Evolutionary conservation across 2,329 filamentous ascomycete genomes (phyloP).

Genomic region (Colletotrichum sp.): DNA sequence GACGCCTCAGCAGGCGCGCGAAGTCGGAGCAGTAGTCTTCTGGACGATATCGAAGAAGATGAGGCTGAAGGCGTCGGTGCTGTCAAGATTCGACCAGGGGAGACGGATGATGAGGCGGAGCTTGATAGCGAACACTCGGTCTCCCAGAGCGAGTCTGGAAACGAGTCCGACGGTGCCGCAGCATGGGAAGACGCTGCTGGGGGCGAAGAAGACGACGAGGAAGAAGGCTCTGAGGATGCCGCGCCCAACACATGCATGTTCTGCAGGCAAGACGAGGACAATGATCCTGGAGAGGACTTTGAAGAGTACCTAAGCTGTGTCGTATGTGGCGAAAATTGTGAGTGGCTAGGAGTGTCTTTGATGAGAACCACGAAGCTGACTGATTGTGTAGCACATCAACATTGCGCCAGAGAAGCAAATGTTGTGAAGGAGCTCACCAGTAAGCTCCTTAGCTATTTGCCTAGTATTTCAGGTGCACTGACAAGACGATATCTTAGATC

Average conservation of each 20-base stretch:
- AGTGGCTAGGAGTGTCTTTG: slow-evolving; percentile 40
- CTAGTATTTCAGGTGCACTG: neutral
- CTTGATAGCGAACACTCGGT: slow-evolving; percentile 48
- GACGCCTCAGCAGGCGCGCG: slow-evolving; percentile 8
- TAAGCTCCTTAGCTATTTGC: slow-evolving; percentile 45
- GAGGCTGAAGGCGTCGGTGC: slow-evolving; percentile 62
- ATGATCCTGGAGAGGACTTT: slow-evolving; percentile 82
- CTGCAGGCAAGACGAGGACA: slow-evolving; percentile 82
- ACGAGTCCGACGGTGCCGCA: slow-evolving; percentile 61
- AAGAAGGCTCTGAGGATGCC: slow-evolving; percentile 61
- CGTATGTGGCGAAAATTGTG: slow-evolving; percentile 83
- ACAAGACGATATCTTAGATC: slow-evolving; percentile 32
- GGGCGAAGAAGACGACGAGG: slow-evolving; percentile 61
- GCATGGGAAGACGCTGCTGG: slow-evolving; percentile 62
- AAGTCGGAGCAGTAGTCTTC: slow-evolving; percentile 9
- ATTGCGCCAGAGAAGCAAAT: slow-evolving; percentile 80
- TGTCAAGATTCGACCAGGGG: slow-evolving; percentile 60
- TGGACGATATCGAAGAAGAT: slow-evolving; percentile 27
- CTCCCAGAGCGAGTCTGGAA: slow-evolving; percentile 54
- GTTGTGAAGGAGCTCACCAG: slow-evolving; percentile 49
- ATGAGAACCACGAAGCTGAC: slow-evolving; percentile 37
- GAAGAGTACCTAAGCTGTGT: slow-evolving; percentile 80
- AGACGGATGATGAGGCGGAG: slow-evolving; percentile 50
- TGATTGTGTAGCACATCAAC: slow-evolving; percentile 77
- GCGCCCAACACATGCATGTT: slow-evolving; percentile 65